A percentile compares a stretch with the other conserved stretches of the same genome.
Conservation (phyloP, 805 yeast species). For the Kluyveromyces starmeri region DNA sequence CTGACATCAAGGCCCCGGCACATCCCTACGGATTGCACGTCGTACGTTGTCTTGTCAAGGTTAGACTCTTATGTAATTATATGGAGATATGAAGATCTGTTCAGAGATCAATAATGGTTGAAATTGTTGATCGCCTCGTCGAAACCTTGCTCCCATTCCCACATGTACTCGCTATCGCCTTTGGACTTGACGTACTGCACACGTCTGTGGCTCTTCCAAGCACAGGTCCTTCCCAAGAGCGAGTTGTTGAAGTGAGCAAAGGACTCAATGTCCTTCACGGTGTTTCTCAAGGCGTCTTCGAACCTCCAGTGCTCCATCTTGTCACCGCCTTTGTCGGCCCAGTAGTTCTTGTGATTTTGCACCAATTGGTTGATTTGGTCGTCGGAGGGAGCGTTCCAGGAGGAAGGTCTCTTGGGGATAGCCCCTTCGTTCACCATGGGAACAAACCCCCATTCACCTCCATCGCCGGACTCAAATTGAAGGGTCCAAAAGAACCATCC, state of each 20-base stretch:
- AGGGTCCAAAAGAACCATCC: constrained; percentile 90
- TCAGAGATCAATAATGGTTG: constrained; percentile 12
- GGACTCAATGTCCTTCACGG: constrained; percentile 61
- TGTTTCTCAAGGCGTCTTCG: constrained; percentile 68
- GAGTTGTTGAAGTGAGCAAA: constrained; percentile 67
- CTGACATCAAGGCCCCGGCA: too few species aligned
- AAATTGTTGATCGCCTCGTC: constrained; percentile 43
- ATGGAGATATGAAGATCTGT: too few species aligned
- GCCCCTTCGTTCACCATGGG: constrained; percentile 65
- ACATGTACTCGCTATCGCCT: constrained; percentile 50
- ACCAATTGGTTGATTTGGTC: constrained; percentile 21
- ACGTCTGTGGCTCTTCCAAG: constrained; percentile 59
- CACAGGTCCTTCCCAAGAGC: constrained; percentile 59
- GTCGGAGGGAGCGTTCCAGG: constrained; percentile 24
- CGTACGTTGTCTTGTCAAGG: too few species aligned
- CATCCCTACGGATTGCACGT: too few species aligned
- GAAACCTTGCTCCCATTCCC: constrained; percentile 92
- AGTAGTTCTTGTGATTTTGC: constrained; percentile 51
- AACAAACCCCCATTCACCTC: constrained; percentile 94
- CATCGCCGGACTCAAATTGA: constrained; percentile 79
- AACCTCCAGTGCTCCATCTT: constrained; percentile 75
- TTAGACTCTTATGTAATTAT: too few species aligned
- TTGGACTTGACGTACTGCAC: constrained; percentile 48
- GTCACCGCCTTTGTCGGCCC: constrained; percentile 53
- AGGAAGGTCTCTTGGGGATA: constrained; percentile 30